Conservation (phyloP, 352 stramenopile genomes). For the Pythium phragmitis region DNA sequence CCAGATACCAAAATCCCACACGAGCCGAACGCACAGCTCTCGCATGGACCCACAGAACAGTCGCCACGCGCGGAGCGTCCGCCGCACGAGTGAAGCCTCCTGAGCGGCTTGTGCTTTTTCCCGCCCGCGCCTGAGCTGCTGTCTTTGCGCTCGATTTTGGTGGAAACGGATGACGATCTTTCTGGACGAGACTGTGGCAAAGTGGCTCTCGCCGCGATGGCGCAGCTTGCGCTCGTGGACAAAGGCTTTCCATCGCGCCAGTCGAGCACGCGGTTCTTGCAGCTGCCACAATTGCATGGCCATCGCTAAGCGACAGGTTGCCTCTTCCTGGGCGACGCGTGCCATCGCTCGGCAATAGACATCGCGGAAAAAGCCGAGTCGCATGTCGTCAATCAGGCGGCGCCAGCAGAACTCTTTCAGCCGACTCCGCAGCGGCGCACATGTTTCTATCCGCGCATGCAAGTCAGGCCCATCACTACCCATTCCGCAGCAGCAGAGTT, state of each 20-base stretch:
- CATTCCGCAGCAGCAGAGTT: neutral
- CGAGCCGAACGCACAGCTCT: conserved; percentile 35
- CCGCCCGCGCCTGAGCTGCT: conserved; percentile 32
- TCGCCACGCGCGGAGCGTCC: conserved; percentile 38
- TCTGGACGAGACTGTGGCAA: conserved; percentile 8
- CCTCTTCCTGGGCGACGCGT: conserved; percentile 40
- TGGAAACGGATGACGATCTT: conserved; percentile 34
- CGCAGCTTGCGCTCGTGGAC: conserved; percentile 34
- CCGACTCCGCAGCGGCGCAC: conserved; percentile 26
- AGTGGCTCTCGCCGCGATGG: conserved; percentile 35
- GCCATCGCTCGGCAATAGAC: conserved; percentile 43
- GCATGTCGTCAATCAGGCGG: conserved; percentile 58
- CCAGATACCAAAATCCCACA: neutral
- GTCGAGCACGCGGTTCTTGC: conserved; percentile 41
- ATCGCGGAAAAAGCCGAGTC: conserved; percentile 48
- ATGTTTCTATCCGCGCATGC: conserved; percentile 10
- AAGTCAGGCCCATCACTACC: neutral
- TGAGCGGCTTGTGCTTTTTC: conserved; percentile 23
- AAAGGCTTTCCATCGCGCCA: conserved; percentile 51
- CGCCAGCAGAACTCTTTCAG: conserved; percentile 49
- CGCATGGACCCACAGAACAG: conserved; percentile 43
- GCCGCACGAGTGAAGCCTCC: conserved; percentile 32
- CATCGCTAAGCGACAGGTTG: conserved; percentile 25
- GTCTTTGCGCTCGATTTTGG: conserved; percentile 20
- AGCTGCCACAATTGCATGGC: conserved; percentile 48